Evolutionary conservation across 306 rosid species (phyloP).

Genomic region (Cucurbita moschata): DNA sequence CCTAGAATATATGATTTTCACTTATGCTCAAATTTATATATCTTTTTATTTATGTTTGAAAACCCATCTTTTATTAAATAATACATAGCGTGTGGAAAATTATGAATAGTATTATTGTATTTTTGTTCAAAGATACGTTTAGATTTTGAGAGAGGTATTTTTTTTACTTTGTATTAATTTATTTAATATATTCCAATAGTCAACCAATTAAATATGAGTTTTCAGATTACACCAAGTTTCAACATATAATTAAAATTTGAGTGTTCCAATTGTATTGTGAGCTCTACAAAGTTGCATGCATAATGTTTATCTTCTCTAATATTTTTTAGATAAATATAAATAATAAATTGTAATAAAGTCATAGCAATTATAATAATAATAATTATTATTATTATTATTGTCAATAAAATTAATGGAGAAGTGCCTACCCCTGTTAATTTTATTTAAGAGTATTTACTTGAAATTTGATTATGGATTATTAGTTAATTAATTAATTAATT

Average conservation of each 20-base stretch:
- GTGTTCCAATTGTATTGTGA: constrained; percentile 1
- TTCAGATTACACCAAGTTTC: neutral
- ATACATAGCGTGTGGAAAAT: neutral
- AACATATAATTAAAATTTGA: neutral
- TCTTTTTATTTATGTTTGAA: too few relatives aligned
- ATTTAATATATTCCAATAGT: neutral
- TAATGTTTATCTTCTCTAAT: neutral
- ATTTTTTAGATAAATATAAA: too few relatives aligned
- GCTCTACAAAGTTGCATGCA: neutral
- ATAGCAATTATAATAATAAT: too few relatives aligned
- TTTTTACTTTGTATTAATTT: neutral
- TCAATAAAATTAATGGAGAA: neutral
- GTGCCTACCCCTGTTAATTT: too few relatives aligned
- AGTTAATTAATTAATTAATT: too few relatives aligned
- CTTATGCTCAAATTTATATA: too few relatives aligned
- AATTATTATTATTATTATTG: neutral
- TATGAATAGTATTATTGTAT: neutral
- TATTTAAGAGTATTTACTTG: neutral
- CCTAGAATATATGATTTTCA: too few relatives aligned
- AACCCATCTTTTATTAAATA: neutral
- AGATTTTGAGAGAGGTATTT: neutral
- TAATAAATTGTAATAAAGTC: neutral
- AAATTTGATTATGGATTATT: neutral
- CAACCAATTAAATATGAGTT: neutral
- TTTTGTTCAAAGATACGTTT: neutral